A percentile compares a stretch with the other conserved stretches of the same genome.
phyloP scores from a whole-genome alignment of 768 basidiomycete species.

The Dentipellis fragilis region DNA sequence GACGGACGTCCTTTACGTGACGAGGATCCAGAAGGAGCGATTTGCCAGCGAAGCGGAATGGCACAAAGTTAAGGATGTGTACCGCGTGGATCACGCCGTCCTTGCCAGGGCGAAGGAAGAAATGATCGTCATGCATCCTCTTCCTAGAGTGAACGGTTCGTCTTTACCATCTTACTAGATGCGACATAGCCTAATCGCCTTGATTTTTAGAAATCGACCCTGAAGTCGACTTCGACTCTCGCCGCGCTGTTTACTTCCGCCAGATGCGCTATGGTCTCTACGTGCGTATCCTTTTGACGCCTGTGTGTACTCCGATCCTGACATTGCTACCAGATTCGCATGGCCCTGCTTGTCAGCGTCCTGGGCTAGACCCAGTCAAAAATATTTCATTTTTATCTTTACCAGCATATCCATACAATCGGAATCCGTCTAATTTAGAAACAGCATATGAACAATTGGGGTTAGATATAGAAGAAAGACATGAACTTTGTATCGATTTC shows the following conservation, averaged over 20 bases:
- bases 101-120: conserved; percentile 89
- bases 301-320: not conserved
- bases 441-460: not conserved
- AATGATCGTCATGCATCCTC: conserved; percentile 99
- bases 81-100: conserved; percentile 89
- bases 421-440: not conserved
- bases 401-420: not conserved
- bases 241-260: conserved; percentile 93
- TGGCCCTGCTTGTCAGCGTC: conserved; percentile 43
- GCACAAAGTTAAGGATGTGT: conserved; percentile 85
- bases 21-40: conserved; percentile 91
- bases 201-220: conserved; percentile 83
- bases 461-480: not conserved
- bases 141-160: conserved; percentile 83
- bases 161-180: conserved; percentile 1
- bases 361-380: conserved; percentile 6
- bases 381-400: not conserved
- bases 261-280: conserved; percentile 98
- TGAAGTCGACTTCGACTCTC: conserved; percentile 93
- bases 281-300: conserved; percentile 42
- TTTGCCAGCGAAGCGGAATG: conserved; percentile 78
- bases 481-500: not conserved
- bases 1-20: conserved; percentile 96
- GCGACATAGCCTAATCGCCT: conserved; percentile 6
- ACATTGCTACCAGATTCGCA: conserved; percentile 30